Conservation (phyloP, 768 basidiomycete genomes). For the Russula compacta region DNA sequence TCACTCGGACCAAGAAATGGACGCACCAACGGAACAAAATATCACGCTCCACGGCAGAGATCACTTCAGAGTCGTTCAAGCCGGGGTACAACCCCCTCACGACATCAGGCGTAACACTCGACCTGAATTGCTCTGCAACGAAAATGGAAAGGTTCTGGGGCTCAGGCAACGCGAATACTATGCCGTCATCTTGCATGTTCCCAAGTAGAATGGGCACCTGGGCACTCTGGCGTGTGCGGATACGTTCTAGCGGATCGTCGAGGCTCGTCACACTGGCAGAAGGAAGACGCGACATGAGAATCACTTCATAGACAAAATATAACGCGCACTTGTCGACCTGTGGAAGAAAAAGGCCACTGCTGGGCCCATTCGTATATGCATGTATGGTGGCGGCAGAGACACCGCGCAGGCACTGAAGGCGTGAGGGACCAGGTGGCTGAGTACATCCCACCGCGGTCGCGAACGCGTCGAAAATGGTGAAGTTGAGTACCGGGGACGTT, state of each 20-base stretch:
- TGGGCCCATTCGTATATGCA: conserved; percentile 9
- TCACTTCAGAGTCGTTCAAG: background rate
- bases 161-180: background rate
- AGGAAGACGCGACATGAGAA: background rate
- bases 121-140: background rate
- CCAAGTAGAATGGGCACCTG: background rate
- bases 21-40: conserved; percentile 3
- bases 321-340: conserved; percentile 6
- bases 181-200: conserved; percentile 1
- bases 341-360: background rate
- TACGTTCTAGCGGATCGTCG: background rate
- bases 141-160: background rate
- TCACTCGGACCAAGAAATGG: background rate
- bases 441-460: conserved; percentile 16
- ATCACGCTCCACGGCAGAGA: conserved; percentile 2
- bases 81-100: background rate
- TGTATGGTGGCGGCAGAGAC: conserved; percentile 20
- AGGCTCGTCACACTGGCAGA: background rate
- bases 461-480: conserved; percentile 1
- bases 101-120: background rate
- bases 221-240: background rate
- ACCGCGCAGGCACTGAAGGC: conserved; percentile 21
- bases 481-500: background rate
- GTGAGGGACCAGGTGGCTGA: conserved; percentile 16
- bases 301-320: background rate